Evolutionary conservation across 176 grass and related monocot genomes (phyloP).

Genomic region (bread wheat (Triticum aestivum)): DNA sequence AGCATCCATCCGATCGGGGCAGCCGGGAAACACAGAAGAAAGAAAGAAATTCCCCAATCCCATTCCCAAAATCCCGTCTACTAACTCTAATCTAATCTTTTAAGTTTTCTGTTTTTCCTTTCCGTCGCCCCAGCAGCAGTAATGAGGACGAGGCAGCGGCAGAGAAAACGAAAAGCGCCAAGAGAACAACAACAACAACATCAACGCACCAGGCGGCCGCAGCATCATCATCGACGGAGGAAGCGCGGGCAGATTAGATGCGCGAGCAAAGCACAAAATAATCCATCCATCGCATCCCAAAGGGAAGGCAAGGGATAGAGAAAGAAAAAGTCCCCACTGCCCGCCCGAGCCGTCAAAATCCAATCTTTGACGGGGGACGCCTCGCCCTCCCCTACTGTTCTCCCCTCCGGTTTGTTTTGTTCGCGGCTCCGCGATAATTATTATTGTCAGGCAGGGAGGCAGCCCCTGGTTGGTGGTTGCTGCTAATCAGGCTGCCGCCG

Average conservation of each 20-base stretch:
- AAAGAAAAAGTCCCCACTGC: conserved; percentile 8
- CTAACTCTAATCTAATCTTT: conserved; percentile 12
- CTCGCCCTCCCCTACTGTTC: conserved; percentile 30
- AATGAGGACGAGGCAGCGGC: conserved; percentile 31
- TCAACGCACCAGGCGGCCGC: conserved; percentile 6
- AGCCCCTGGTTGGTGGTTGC: not conserved
- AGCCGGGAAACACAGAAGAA: conserved; percentile 25
- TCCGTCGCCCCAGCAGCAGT: conserved; percentile 19
- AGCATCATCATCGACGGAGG: conserved; percentile 12
- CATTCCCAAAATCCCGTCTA: conserved; percentile 34
- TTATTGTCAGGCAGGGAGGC: not conserved
- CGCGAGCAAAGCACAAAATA: conserved; percentile 24
- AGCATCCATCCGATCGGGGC: conserved; percentile 23
- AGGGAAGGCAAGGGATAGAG: not conserved
- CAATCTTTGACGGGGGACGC: conserved; percentile 42
- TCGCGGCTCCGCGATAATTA: conserved; percentile 27
- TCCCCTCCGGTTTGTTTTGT: conserved; percentile 1
- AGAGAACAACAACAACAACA: conserved; percentile 55
- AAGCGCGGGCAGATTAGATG: not conserved
- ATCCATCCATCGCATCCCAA: not conserved
- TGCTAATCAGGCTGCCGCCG: conserved; percentile 12
- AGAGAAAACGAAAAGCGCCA: conserved; percentile 57
- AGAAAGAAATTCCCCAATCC: conserved; percentile 29
- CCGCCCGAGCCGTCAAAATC: conserved; percentile 45
- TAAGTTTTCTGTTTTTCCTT: conserved; percentile 12